These are phyloP conservation scores for Mentha longifolia DNA, from an alignment of 257 asterid species.

Conservation along the genomic window DNA sequence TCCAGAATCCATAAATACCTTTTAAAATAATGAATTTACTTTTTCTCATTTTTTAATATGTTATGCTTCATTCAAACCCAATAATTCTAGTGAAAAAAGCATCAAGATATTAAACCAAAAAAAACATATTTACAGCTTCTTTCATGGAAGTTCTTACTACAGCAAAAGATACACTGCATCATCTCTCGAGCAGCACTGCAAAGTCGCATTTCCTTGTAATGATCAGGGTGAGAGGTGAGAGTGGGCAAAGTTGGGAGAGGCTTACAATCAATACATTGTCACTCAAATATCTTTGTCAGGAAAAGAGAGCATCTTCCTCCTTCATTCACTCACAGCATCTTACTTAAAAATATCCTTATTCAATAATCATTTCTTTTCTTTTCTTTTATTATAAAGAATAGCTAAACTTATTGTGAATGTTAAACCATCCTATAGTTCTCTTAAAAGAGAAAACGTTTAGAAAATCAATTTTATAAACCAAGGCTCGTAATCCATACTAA, in stretches of 20 bases:
- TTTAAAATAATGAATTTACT: not conserved
- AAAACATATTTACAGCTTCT: not conserved
- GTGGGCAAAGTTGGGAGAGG: not conserved
- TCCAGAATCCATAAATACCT: not conserved
- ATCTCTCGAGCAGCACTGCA: not conserved
- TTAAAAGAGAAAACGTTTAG: not conserved
- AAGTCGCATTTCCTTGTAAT: not conserved
- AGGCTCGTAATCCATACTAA: not conserved
- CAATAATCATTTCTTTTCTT: not conserved
- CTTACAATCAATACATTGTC: not conserved
- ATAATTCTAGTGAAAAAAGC: not conserved
- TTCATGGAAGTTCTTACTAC: not conserved
- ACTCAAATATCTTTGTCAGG: not conserved
- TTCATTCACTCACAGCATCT: not conserved
- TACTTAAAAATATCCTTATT: not conserved
- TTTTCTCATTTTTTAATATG: not conserved
- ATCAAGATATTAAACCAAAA: constrained; percentile 8
- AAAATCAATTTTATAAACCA: not conserved
- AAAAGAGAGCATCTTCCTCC: not conserved
- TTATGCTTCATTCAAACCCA: not conserved
- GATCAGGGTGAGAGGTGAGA: not conserved
- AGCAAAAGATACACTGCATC: not conserved
- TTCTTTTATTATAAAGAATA: not conserved
- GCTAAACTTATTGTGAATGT: not conserved
- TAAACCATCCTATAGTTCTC: not conserved